Evolutionary conservation across 179 eudicot genomes (phyloP).

Genomic region (Spinacia oleracea): DNA sequence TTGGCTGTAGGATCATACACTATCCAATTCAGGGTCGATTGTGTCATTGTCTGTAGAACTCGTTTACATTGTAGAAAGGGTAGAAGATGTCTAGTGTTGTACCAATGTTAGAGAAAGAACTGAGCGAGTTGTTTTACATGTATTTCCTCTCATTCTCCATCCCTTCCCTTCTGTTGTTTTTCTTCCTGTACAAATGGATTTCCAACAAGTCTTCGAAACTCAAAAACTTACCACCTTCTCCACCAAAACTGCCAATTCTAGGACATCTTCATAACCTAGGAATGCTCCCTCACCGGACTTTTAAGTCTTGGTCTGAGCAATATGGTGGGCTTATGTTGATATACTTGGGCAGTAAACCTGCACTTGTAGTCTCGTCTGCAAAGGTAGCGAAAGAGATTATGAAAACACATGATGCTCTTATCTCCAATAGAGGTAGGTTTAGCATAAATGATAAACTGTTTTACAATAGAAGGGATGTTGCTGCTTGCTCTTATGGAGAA

Average conservation of each 20-base stretch:
- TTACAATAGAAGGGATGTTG: too few species aligned
- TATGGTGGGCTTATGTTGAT: slow-evolving; percentile 46
- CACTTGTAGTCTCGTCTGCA: slow-evolving; percentile 9
- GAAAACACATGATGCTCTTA: slow-evolving; percentile 24
- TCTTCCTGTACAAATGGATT: slow-evolving; percentile 3
- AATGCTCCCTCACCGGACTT: slow-evolving; percentile 27
- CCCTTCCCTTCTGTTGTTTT: background rate
- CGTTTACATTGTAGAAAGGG: too few species aligned
- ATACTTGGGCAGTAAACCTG: slow-evolving; percentile 32
- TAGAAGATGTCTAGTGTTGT: background rate
- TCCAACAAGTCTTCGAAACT: background rate
- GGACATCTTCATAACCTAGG: slow-evolving; percentile 27
- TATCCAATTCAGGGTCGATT: too few species aligned
- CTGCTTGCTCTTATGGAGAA: too few species aligned
- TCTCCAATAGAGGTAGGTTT: slow-evolving; percentile 15
- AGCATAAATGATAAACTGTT: too few species aligned
- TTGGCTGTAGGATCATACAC: too few species aligned
- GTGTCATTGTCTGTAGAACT: too few species aligned
- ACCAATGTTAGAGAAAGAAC: background rate
- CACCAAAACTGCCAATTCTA: background rate
- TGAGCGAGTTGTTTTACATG: too few species aligned
- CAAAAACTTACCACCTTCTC: slow-evolving; percentile 21
- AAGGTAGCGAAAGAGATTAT: slow-evolving; percentile 27
- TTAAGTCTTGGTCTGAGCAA: slow-evolving; percentile 24
- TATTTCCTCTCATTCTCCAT: background rate